Evolutionary conservation across 2,329 filamentous ascomycete genomes (phyloP).

Genomic region (Fusarium nurragi): DNA sequence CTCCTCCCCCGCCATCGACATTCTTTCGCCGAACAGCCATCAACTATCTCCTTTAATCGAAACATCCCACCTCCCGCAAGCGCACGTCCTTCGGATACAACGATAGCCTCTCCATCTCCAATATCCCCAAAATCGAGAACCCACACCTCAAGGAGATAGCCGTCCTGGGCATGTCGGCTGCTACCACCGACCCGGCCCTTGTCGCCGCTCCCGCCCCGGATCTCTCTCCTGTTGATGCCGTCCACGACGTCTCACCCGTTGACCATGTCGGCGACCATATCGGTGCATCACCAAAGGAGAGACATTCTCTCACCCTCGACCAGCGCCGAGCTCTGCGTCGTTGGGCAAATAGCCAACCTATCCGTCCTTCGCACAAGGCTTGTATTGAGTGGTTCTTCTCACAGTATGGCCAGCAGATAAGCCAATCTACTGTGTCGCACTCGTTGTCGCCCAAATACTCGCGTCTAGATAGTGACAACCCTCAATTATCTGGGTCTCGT

Average conservation of each 20-base stretch:
- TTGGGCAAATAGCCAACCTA: conserved; percentile 66
- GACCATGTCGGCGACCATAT: conserved; percentile 17
- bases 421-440: conserved; percentile 71
- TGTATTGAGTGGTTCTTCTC: conserved; percentile 71
- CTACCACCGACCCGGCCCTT: conserved; percentile 53
- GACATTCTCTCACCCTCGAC: conserved; percentile 69
- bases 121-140: conserved; percentile 44
- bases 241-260: conserved; percentile 33
- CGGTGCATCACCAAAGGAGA: conserved; percentile 54
- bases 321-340: conserved; percentile 68
- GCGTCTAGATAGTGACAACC: conserved; percentile 66
- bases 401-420: conserved; percentile 68
- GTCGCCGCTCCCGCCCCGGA: conserved; percentile 47
- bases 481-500: conserved; percentile 69
- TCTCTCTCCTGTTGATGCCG: conserved; percentile 41
- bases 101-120: conserved; percentile 49
- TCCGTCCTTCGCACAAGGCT: conserved; percentile 67
- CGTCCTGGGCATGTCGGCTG: conserved; percentile 49
- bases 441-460: conserved; percentile 70
- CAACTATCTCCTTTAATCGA: conserved; percentile 50
- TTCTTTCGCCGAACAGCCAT: conserved; percentile 39
- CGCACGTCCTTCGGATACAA: conserved; percentile 52
- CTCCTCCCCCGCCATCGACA: conserved; percentile 46
- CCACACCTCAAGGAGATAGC: conserved; percentile 46
- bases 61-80: conserved; percentile 47